Evolutionary conservation across 352 stramenopile species (phyloP).

Genomic region (Globisporangium iwayamae): DNA sequence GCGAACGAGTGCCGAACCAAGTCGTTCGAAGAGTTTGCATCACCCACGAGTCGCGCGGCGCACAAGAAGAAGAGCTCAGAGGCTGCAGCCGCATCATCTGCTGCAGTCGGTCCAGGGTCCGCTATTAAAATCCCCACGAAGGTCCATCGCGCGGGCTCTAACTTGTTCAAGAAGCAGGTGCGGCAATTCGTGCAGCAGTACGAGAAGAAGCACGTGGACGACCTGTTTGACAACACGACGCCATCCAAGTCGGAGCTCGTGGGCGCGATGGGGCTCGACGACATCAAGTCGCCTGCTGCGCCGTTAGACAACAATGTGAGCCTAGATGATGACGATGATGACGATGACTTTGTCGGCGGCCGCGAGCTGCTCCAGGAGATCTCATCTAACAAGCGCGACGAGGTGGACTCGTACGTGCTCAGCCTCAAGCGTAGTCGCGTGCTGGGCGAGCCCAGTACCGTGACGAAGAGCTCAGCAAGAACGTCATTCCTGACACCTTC

Average conservation of each 20-base stretch:
- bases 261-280: slow-evolving; percentile 28
- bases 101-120: neutral
- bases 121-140: slow-evolving; percentile 34
- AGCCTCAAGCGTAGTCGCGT: slow-evolving; percentile 55
- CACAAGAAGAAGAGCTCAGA: slow-evolving; percentile 20
- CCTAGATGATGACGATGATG: slow-evolving; percentile 35
- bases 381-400: slow-evolving; percentile 51
- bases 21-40: slow-evolving; percentile 56
- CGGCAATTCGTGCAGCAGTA: slow-evolving; percentile 72
- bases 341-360: slow-evolving; percentile 34
- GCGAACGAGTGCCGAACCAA: slow-evolving; percentile 56
- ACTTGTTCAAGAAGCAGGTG: slow-evolving; percentile 84
- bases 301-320: slow-evolving; percentile 18
- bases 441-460: slow-evolving; percentile 4
- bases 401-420: slow-evolving; percentile 77
- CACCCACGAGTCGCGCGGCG: slow-evolving; percentile 30
- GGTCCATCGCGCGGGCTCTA: slow-evolving; percentile 63
- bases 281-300: slow-evolving; percentile 50
- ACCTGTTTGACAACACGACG: slow-evolving; percentile 53
- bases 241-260: slow-evolving; percentile 38
- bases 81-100: neutral
- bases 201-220: slow-evolving; percentile 71
- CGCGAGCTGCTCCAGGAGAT: slow-evolving; percentile 52
- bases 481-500: slow-evolving; percentile 12
- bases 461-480: neutral